Evolutionary conservation across 352 stramenopile genomes (phyloP).

Genomic region (Phytophthora colocasiae): DNA sequence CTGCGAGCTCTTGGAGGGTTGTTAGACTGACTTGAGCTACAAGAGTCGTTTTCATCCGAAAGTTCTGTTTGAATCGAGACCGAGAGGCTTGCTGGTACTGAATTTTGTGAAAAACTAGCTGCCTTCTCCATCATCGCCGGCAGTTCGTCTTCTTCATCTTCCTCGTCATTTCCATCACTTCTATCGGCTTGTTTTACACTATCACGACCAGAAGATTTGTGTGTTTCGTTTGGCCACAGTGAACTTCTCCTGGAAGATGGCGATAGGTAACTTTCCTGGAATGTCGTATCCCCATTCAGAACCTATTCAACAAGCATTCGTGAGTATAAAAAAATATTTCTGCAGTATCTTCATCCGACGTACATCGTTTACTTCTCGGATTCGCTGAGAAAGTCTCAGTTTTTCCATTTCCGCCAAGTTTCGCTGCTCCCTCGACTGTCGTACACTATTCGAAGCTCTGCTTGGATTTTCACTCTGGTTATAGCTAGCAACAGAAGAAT

Average conservation of each 20-base stretch:
- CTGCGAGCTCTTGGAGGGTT: constrained; percentile 6
- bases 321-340: not conserved
- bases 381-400: constrained; percentile 63
- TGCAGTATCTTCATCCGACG: constrained; percentile 1
- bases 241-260: constrained; percentile 15
- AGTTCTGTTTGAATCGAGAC: constrained; percentile 34
- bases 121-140: constrained; percentile 63
- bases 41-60: constrained; percentile 11
- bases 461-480: constrained; percentile 15
- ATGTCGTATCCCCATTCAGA: constrained; percentile 61
- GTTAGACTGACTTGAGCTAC: constrained; percentile 8
- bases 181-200: constrained; percentile 2
- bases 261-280: constrained; percentile 64
- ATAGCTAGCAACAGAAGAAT: constrained; percentile 11
- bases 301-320: constrained; percentile 42
- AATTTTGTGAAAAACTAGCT: not conserved
- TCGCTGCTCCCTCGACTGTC: constrained; percentile 48
- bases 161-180: constrained; percentile 9
- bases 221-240: constrained; percentile 1
- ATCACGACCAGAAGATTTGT: not conserved
- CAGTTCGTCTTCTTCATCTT: constrained; percentile 51
- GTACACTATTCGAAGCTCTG: constrained; percentile 4
- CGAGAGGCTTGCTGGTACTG: constrained; percentile 5
- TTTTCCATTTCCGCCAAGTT: constrained; percentile 74
- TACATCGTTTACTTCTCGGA: constrained; percentile 79